Evolutionary conservation across 1,284 basidiomycete species (phyloP).

Genomic region (Apiotrichum domesticum): DNA sequence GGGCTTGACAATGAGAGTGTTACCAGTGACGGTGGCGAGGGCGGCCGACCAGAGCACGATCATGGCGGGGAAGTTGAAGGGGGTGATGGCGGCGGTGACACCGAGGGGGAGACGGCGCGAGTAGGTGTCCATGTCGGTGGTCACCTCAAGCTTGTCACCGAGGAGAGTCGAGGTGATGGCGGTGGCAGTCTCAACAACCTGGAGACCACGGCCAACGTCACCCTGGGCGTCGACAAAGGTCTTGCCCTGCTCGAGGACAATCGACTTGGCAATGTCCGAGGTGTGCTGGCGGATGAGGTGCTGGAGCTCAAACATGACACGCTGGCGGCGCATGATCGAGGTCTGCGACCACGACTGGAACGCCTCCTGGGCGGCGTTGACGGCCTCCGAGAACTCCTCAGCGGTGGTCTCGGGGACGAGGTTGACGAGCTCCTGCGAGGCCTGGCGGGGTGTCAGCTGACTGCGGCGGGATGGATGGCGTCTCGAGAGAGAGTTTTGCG

Average conservation of each 20-base stretch:
- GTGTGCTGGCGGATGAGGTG: constrained; percentile 67
- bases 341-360: constrained; percentile 85
- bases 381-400: constrained; percentile 77
- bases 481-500: too few species aligned
- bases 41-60: constrained; percentile 96
- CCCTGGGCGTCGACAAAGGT: constrained; percentile 86
- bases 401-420: constrained; percentile 82
- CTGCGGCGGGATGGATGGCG: background rate
- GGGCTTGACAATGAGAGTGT: constrained; percentile 90
- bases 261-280: constrained; percentile 54
- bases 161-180: constrained; percentile 76
- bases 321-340: constrained; percentile 78
- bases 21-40: constrained; percentile 54
- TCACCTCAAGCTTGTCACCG: constrained; percentile 89
- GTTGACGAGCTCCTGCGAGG: constrained; percentile 73
- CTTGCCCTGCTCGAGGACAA: constrained; percentile 85
- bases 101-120: constrained; percentile 51
- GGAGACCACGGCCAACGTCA: constrained; percentile 82
- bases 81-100: constrained; percentile 60
- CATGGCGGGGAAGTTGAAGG: constrained; percentile 86
- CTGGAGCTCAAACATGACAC: constrained; percentile 85
- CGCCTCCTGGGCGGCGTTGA: constrained; percentile 76
- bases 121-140: constrained; percentile 93
- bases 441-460: constrained; percentile 6
- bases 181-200: constrained; percentile 81